Percentiles rank a stretch among this genome's conserved stretches.
These are phyloP conservation scores for Mycena citricolor DNA, from an alignment of 1,284 basidiomycete species.

Conservation along the genomic window DNA sequence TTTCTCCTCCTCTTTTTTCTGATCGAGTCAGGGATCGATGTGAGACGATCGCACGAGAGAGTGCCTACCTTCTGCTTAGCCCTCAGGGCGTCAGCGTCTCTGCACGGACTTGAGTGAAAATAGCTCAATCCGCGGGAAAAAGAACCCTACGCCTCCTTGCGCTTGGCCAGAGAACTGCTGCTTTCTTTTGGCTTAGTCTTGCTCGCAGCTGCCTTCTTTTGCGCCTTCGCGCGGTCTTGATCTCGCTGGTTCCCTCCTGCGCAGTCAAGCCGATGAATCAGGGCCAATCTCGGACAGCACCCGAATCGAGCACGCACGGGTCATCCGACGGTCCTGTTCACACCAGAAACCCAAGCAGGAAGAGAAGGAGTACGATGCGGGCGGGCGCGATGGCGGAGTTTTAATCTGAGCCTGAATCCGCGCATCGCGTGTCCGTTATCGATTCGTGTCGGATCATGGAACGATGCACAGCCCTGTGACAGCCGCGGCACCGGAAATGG, in stretches of 20 bases:
- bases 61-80: conserved; percentile 71
- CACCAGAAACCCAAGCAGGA: too few relatives aligned
- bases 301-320: too few relatives aligned
- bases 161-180: conserved; percentile 55
- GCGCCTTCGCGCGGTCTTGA: conserved; percentile 65
- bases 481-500: too few relatives aligned
- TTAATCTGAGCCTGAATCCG: too few relatives aligned
- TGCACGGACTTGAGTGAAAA: conserved; percentile 35
- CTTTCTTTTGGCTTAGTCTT: conserved; percentile 72
- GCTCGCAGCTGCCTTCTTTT: conserved; percentile 61
- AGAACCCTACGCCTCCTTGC: conserved; percentile 67
- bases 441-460: too few relatives aligned
- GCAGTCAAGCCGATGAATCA: too few relatives aligned
- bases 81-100: conserved; percentile 70
- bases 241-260: conserved; percentile 84
- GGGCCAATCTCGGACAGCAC: neutral
- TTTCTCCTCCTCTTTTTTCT: conserved; percentile 67
- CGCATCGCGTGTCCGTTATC: too few relatives aligned
- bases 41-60: conserved; percentile 17
- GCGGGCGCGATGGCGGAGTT: too few relatives aligned
- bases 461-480: too few relatives aligned
- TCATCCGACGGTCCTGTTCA: too few relatives aligned
- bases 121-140: conserved; percentile 18
- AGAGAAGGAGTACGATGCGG: too few relatives aligned
- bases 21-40: conserved; percentile 16